Evolutionary conservation across 2,329 filamentous ascomycete genomes (phyloP).

Genomic region (Gaeumannomyces tritici): DNA sequence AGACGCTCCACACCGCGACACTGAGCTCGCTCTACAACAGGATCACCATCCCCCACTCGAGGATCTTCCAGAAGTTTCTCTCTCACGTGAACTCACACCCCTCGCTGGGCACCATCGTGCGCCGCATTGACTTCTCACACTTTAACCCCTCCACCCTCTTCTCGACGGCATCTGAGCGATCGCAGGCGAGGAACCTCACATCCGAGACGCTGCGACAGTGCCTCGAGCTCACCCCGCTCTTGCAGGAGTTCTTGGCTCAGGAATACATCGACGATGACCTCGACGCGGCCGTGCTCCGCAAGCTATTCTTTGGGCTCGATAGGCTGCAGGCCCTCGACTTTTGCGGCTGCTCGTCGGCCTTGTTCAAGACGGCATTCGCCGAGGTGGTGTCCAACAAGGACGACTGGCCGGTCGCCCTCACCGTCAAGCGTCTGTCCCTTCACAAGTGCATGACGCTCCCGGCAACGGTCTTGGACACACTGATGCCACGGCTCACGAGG

Average conservation of each 20-base stretch:
- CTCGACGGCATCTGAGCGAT: slow-evolving; percentile 63
- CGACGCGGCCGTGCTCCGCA: slow-evolving; percentile 55
- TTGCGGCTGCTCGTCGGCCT: slow-evolving; percentile 61
- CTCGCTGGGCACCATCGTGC: slow-evolving; percentile 63
- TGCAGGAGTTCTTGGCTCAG: slow-evolving; percentile 71
- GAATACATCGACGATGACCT: slow-evolving; percentile 75
- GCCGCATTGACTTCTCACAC: slow-evolving; percentile 75
- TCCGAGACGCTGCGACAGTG: slow-evolving; percentile 63
- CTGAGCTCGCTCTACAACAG: slow-evolving; percentile 67
- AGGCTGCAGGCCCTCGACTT: slow-evolving; percentile 63
- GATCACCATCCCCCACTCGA: slow-evolving; percentile 74
- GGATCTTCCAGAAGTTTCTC: slow-evolving; percentile 75
- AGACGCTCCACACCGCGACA: slow-evolving; percentile 61
- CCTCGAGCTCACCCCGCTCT: slow-evolving; percentile 59
- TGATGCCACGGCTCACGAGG: slow-evolving; percentile 60
- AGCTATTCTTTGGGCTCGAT: slow-evolving; percentile 59
- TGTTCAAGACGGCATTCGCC: slow-evolving; percentile 58
- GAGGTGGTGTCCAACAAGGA: slow-evolving; percentile 21
- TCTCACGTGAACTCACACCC: slow-evolving; percentile 57
- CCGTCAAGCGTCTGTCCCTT: slow-evolving; percentile 59
- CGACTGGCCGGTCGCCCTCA: slow-evolving; percentile 18
- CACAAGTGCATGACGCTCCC: slow-evolving; percentile 71
- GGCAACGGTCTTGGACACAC: slow-evolving; percentile 53
- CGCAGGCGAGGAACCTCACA: slow-evolving; percentile 67
- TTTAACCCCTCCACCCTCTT: slow-evolving; percentile 75